Percentiles rank a stretch among this genome's conserved stretches.
These are phyloP conservation scores for Parietichytrium sp. DNA, from an alignment of 108 stramenopile genomes.

Conservation along the genomic window DNA sequence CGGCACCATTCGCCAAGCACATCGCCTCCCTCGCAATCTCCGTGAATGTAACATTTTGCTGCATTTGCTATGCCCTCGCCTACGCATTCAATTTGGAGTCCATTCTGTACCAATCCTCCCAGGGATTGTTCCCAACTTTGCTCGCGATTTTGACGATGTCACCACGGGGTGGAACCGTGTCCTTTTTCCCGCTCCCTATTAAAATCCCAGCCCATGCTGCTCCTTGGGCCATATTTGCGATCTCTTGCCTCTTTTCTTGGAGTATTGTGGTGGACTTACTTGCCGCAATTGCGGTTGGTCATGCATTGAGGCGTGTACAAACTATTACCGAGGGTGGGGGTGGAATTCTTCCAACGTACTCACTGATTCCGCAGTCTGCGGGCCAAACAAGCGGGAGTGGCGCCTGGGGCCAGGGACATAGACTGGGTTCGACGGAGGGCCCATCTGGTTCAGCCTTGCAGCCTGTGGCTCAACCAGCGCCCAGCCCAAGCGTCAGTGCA, in stretches of 20 bases:
- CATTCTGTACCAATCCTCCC: not conserved
- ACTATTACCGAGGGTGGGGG: not conserved
- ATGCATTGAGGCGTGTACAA: not conserved
- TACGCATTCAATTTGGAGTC: not conserved
- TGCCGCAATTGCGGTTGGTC: not conserved
- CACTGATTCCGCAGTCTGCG: not conserved
- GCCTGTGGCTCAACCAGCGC: too few species aligned
- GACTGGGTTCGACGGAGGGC: too few species aligned
- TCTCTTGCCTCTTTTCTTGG: not conserved
- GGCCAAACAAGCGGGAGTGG: too few species aligned
- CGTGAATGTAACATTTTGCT: constrained; percentile 21
- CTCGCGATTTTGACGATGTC: not conserved
- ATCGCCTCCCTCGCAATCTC: not conserved
- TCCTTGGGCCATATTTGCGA: not conserved
- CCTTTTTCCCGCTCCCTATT: not conserved
- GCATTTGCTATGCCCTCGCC: not conserved
- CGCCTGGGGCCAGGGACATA: too few species aligned
- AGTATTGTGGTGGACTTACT: not conserved
- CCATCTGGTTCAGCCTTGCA: too few species aligned
- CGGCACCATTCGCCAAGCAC: not conserved
- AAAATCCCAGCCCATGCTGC: not conserved
- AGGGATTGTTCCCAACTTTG: constrained; percentile 21
- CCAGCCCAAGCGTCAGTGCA: too few species aligned
- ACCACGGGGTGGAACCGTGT: not conserved
- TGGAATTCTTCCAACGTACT: not conserved